Evolutionary conservation across 2,329 filamentous ascomycete species (phyloP).

Genomic region (Colletotrichum noveboracense): DNA sequence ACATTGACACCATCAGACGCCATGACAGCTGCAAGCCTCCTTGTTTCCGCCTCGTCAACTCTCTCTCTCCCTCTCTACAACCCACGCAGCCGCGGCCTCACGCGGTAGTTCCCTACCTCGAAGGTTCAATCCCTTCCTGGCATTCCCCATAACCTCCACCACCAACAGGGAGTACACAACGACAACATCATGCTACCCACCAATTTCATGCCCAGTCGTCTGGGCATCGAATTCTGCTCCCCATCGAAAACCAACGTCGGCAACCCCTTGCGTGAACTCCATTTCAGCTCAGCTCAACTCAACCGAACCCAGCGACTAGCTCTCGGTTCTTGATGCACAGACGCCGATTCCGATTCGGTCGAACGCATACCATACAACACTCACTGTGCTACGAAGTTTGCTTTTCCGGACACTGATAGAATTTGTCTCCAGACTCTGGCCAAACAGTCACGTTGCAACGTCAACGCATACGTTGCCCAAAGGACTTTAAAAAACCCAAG

Average conservation of each 20-base stretch:
- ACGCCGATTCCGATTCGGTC: not conserved
- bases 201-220: not conserved
- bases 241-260: not conserved
- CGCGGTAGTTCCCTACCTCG: not conserved
- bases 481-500: not conserved
- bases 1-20: conserved; percentile 1
- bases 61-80: not conserved
- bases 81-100: not conserved
- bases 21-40: not conserved
- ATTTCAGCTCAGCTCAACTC: not conserved
- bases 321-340: not conserved
- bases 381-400: not conserved
- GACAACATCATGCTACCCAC: not conserved
- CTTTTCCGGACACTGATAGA: not conserved
- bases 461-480: not conserved
- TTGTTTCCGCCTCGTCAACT: not conserved
- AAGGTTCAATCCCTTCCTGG: not conserved
- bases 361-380: not conserved
- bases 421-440: not conserved
- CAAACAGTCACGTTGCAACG: not conserved
- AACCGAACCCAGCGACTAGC: not conserved
- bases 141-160: not conserved
- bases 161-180: not conserved
- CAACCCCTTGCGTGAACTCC: not conserved
- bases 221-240: not conserved